Conservation (phyloP, 2,329 filamentous ascomycete species). For the Fusarium chuoi region DNA sequence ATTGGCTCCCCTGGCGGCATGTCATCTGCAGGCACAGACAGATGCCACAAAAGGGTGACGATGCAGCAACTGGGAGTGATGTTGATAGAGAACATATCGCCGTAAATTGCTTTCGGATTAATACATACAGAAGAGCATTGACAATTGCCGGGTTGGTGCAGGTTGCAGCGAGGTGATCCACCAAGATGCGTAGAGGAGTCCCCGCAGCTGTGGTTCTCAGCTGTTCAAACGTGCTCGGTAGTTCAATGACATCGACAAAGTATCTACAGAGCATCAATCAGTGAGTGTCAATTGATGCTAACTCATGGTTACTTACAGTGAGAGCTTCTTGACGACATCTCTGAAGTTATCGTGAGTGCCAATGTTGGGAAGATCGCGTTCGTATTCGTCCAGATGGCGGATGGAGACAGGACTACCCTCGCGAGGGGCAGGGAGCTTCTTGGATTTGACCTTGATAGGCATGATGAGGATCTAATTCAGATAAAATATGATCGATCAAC, state of each 20-base stretch:
- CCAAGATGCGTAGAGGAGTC: conserved; percentile 65
- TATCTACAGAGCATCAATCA: conserved; percentile 57
- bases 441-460: conserved; percentile 52
- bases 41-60: not conserved
- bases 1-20: conserved; percentile 25
- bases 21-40: conserved; percentile 27
- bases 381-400: conserved; percentile 45
- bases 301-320: conserved; percentile 56
- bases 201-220: conserved; percentile 74
- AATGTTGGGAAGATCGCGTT: conserved; percentile 65
- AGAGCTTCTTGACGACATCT: conserved; percentile 73
- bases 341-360: conserved; percentile 68
- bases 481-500: not conserved
- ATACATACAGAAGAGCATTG: conserved; percentile 75
- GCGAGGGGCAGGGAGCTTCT: conserved; percentile 47
- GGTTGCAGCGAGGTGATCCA: conserved; percentile 70
- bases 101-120: not conserved
- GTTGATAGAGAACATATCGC: not conserved
- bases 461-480: conserved; percentile 34
- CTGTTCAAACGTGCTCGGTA: conserved; percentile 79
- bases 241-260: conserved; percentile 69
- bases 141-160: conserved; percentile 77
- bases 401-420: conserved; percentile 51
- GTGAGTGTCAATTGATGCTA: not conserved
- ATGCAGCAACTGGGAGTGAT: not conserved